Conservation (phyloP, 192 early-diverging fungal species). For the Nowakowskiella sp. region DNA sequence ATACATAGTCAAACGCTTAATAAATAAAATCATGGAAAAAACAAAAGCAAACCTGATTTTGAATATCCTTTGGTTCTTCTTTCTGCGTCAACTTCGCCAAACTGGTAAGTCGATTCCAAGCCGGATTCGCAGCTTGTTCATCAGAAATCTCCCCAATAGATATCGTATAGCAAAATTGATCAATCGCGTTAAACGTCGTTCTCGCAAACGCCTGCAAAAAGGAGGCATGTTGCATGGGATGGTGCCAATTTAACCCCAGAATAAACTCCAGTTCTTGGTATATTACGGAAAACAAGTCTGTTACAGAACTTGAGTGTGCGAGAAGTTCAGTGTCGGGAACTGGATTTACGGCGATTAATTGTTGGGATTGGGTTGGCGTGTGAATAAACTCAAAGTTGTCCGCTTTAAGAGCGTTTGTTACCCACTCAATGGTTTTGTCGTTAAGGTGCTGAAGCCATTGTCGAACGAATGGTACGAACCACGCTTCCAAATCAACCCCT, state of each 20-base stretch:
- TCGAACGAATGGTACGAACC: slow-evolving; percentile 12
- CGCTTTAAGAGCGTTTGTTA: slow-evolving; percentile 12
- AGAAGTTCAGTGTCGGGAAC: too few relatives aligned
- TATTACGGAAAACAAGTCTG: slow-evolving; percentile 12
- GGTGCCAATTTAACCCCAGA: slow-evolving; percentile 11
- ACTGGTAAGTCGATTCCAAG: background rate
- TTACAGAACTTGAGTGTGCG: slow-evolving; percentile 13
- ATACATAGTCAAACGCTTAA: background rate
- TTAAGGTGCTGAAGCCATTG: slow-evolving; percentile 9
- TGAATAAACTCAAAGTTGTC: slow-evolving; percentile 11
- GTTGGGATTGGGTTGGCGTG: background rate
- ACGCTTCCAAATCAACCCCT: slow-evolving; percentile 15
- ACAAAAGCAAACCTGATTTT: slow-evolving; percentile 2
- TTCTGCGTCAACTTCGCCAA: background rate
- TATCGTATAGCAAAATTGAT: slow-evolving; percentile 16
- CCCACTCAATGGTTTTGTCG: slow-evolving; percentile 17
- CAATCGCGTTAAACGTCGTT: slow-evolving; percentile 13
- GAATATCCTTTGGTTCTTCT: background rate
- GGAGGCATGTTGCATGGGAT: slow-evolving; percentile 14
- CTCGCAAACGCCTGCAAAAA: slow-evolving; percentile 12
- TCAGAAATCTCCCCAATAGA: slow-evolving; percentile 10
- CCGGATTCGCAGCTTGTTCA: slow-evolving; percentile 1
- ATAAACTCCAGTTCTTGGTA: slow-evolving; percentile 18
- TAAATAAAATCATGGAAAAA: background rate
- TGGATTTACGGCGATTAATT: background rate